A percentile compares a stretch with the other conserved stretches of the same genome.
These are phyloP conservation scores for Coemansia sp. DNA, from an alignment of 192 early-diverging fungal species.

Conservation along the genomic window DNA sequence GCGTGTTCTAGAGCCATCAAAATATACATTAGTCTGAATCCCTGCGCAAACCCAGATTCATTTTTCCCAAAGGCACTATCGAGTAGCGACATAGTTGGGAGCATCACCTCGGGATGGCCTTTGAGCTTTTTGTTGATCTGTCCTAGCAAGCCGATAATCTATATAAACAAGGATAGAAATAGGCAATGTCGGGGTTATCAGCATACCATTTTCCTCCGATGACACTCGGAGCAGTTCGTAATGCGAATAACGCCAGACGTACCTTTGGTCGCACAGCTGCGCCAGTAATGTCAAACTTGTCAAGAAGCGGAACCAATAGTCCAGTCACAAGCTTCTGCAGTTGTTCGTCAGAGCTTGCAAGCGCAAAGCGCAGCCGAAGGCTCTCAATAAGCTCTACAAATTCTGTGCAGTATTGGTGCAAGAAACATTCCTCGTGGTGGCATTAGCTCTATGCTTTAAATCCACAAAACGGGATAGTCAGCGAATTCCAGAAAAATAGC, in stretches of 20 bases:
- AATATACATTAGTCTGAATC: conserved; percentile 83
- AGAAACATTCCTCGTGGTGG: too few species aligned
- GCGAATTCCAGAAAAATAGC: too few species aligned
- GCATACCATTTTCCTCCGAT: background rate
- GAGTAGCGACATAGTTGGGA: conserved; percentile 64
- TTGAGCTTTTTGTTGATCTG: conserved; percentile 88
- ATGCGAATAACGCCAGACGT: background rate
- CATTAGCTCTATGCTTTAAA: too few species aligned
- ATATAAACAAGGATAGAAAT: background rate
- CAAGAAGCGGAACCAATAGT: conserved; percentile 61
- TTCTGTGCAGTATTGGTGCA: background rate
- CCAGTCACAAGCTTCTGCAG: conserved; percentile 53
- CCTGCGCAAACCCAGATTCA: conserved; percentile 59
- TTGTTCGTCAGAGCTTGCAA: conserved; percentile 58
- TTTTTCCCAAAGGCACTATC: conserved; percentile 57
- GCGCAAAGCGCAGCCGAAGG: conserved; percentile 64
- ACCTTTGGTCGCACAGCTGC: conserved; percentile 57
- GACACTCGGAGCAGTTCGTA: too few species aligned
- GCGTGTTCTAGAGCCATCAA: conserved; percentile 71
- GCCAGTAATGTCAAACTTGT: conserved; percentile 58
- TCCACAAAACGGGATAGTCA: too few species aligned
- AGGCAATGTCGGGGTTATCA: background rate
- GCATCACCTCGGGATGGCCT: conserved; percentile 55
- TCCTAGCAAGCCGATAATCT: conserved; percentile 73
- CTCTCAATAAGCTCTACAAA: conserved; percentile 60